Base-by-base conservation (phyloP, 257 asterid species). In the Oldenlandia corymbosa region DNA sequence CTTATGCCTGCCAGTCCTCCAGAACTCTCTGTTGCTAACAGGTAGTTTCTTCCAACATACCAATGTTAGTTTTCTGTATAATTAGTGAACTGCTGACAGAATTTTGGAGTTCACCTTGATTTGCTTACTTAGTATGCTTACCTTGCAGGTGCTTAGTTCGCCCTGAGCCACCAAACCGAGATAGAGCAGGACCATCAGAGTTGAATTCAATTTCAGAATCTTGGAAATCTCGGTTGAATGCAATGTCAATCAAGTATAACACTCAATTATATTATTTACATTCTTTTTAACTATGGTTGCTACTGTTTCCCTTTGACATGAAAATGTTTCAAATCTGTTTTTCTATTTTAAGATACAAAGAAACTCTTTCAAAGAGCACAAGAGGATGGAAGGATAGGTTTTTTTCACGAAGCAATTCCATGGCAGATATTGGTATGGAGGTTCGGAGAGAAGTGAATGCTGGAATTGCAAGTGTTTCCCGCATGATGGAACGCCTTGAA, bases 401-500 rank as follows among this genome's bases (percentile, higher is more conserved):
- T 66, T 89, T 92, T 74, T 81, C 96, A 59, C 84, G 93, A 54
- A 89, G 79, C 83, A 62, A 84, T 58, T 85, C 95, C 30, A 78
- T 87, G 88, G 78, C 91, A 43, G 97, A 88, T 64, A 83, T 84
- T 50, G 82, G 97, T 60, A 76, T 86, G 58, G 95, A 87, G 69
- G 94, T 75, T 45, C 78, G 79, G 83, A 85, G 84, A 73, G 95
- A 85, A 81, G 82, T 83, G 57, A 85, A 80, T 78, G 86, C 86
- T 51, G 98, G 95, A 63, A 79, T 86, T 58, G 92, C 97, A 47
- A 76, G 89, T 67, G 90, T 91, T 24, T 80, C 98, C 52, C 85
- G 88, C 75, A 80, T 91, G 91, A 88, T 89, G 95, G 97, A 86
- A 67, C 91, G 78, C 72, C 95, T 91, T 60, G 95, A 87, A 68